Evolutionary conservation across 1,139 yeast genomes (phyloP).

Genomic region (Suhomyces anneliseae): DNA sequence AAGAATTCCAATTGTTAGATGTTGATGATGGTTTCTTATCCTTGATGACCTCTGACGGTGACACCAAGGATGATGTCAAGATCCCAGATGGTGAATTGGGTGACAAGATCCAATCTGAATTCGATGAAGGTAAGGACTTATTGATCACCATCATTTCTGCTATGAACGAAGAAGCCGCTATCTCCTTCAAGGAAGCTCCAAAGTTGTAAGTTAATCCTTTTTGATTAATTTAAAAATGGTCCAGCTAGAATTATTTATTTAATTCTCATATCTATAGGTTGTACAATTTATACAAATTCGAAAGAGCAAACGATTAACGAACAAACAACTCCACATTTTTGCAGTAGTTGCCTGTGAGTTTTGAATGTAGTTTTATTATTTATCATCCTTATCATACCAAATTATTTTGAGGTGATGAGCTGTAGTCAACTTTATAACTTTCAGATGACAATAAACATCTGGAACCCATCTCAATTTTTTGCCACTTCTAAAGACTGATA

Average conservation of each 20-base stretch:
- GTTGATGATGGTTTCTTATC: slow-evolving; percentile 98
- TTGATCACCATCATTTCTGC: slow-evolving; percentile 94
- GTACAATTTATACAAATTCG: slow-evolving; percentile 8
- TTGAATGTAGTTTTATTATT: too few species aligned
- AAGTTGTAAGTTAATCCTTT: slow-evolving; percentile 31
- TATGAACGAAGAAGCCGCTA: slow-evolving; percentile 99
- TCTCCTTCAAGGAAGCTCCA: slow-evolving; percentile 98
- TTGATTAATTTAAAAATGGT: slow-evolving; percentile 1
- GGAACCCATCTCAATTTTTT: too few species aligned
- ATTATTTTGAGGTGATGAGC: too few species aligned
- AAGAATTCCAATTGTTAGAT: slow-evolving; percentile 95
- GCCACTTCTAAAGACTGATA: too few species aligned
- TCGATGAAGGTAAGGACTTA: slow-evolving; percentile 97
- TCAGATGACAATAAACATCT: too few species aligned
- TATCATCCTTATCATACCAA: too few species aligned
- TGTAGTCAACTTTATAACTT: too few species aligned
- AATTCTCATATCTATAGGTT: slow-evolving; percentile 12
- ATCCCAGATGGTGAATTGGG: slow-evolving; percentile 98
- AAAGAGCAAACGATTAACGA: neutral
- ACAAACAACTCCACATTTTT: too few species aligned
- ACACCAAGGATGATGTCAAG: slow-evolving; percentile 98
- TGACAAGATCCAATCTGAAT: slow-evolving; percentile 84
- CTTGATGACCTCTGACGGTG: slow-evolving; percentile 96
- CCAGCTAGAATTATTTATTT: slow-evolving; percentile 3
- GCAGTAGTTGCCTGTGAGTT: too few species aligned